A percentile compares a stretch with the other conserved stretches of the same genome.
These are phyloP conservation scores for Malassezia equina DNA, from an alignment of 1,284 basidiomycete species.

Conservation along the genomic window DNA sequence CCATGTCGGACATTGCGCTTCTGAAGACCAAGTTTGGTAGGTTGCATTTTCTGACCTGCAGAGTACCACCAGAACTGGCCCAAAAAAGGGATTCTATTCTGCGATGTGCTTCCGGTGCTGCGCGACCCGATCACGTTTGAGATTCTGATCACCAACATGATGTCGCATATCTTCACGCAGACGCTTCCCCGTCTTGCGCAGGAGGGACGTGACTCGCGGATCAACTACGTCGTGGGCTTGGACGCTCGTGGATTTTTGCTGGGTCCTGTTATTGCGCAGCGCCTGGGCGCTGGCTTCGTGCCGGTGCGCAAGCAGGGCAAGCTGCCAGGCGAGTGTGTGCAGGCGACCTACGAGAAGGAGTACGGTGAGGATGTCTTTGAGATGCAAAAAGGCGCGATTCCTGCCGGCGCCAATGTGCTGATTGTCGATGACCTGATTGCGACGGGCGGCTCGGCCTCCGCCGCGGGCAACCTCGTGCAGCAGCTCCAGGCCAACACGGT, in stretches of 20 bases:
- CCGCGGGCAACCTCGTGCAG: conserved; percentile 79
- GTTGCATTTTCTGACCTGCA: conserved; percentile 8
- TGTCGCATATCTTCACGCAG: conserved; percentile 69
- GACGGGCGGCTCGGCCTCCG: conserved; percentile 87
- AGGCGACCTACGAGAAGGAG: conserved; percentile 79
- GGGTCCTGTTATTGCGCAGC: conserved; percentile 79
- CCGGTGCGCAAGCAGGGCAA: conserved; percentile 92
- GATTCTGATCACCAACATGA: conserved; percentile 76
- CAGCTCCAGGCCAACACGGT: conserved; percentile 72
- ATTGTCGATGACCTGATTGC: conserved; percentile 94
- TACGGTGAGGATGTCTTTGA: conserved; percentile 95
- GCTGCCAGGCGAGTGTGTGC: conserved; percentile 73
- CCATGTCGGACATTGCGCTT: conserved; percentile 19
- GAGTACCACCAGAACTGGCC: conserved; percentile 46
- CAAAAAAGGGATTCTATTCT: conserved; percentile 45
- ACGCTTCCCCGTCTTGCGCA: conserved; percentile 56
- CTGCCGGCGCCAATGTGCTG: conserved; percentile 67
- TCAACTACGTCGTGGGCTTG: conserved; percentile 88
- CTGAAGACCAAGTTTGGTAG: conserved; percentile 20
- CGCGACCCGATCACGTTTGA: conserved; percentile 47
- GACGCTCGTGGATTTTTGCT: conserved; percentile 94
- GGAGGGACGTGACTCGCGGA: conserved; percentile 50
- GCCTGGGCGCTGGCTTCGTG: conserved; percentile 87
- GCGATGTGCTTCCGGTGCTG: conserved; percentile 46
- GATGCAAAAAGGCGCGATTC: conserved; percentile 81